Conservation (phyloP, 768 basidiomycete species). For the Phlegmacium glaucopus region DNA sequence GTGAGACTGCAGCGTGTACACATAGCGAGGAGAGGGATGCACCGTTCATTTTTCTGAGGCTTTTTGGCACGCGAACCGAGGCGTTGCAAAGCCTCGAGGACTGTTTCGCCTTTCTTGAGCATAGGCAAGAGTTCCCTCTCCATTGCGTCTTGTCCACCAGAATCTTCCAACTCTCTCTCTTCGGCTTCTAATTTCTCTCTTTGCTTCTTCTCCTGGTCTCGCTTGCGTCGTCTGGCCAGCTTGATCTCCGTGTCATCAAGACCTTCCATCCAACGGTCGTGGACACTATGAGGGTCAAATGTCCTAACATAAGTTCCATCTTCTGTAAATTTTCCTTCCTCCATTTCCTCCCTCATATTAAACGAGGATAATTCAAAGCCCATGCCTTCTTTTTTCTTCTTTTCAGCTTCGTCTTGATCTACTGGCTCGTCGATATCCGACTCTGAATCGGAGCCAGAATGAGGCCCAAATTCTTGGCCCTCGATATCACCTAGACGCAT, state of each 20-base stretch:
- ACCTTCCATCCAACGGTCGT: conserved; percentile 97
- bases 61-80: conserved; percentile 61
- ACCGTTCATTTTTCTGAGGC: conserved; percentile 30
- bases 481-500: conserved; percentile 93
- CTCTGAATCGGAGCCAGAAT: conserved; percentile 34
- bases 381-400: conserved; percentile 82
- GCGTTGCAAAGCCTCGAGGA: conserved; percentile 85
- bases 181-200: conserved; percentile 66
- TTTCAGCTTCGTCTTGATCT: conserved; percentile 79
- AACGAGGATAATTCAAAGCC: conserved; percentile 92
- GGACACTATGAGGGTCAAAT: conserved; percentile 85
- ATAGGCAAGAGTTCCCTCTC: conserved; percentile 67
- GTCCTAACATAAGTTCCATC: conserved; percentile 87
- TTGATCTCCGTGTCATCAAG: conserved; percentile 84
- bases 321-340: conserved; percentile 94
- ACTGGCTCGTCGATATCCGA: conserved; percentile 50
- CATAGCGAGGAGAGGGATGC: conserved; percentile 4
- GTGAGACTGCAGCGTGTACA: background rate
- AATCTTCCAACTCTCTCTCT: conserved; percentile 66
- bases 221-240: conserved; percentile 72
- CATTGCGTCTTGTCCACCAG: conserved; percentile 60
- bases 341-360: conserved; percentile 99
- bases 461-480: conserved; percentile 84
- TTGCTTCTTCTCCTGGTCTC: conserved; percentile 70
- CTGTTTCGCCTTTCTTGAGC: conserved; percentile 88